Base-by-base conservation (phyloP, 768 basidiomycete species). In the Boletus vermiculosoides region DNA sequence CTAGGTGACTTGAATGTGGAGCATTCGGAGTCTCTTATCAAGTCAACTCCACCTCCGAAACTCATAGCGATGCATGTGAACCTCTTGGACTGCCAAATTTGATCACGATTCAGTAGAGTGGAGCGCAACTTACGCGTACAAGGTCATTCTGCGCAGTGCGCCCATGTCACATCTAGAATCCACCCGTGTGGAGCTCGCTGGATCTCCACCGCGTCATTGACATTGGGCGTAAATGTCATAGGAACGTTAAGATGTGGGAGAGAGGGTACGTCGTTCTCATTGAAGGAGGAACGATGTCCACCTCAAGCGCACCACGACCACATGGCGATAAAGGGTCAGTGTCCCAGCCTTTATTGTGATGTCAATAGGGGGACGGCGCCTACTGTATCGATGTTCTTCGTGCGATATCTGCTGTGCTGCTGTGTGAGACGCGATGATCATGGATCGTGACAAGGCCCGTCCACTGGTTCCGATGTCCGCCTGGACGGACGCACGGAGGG, bases 391-490 rank as follows among this genome's bases (percentile, higher is more conserved):
- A 53, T 20, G 15, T 10, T 30, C 25, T 33, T 45, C 22, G 20
- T 7, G 39, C 48, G 46, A 13, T 13, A 6, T 41, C 36, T 33
- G 23, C 4, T 16, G 28, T 12, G 25, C n/a, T 47, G 23, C 0
- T 34, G 31, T 25, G 12, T 33, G 20, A n/a, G 34, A 20, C 11
- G 18, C 53, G 39, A 48, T 45, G 18, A 6, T 45, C 15, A 9
- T 28, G 54, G 25, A 53, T 57, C 40, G 42, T 39, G 33, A 22
- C 23, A 46, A 46, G 47, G 36, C 55, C 56, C 45, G 66, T 49
- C 23, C 47, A 51, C n/a, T n/a, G n/a, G 46, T 30, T 54, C 63
- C 66, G 57, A 51, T 30, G 40, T 52, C 65, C 31, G 37, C 55
- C 37, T 54, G 37, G 12, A 30, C 20, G 47, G 50, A 40, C 8